Percentiles rank a stretch among this genome's conserved stretches.
These are phyloP conservation scores for Sphagnum contortum DNA, from an alignment of 225 moss, liverwort and hornwort species.

Conservation along the genomic window DNA sequence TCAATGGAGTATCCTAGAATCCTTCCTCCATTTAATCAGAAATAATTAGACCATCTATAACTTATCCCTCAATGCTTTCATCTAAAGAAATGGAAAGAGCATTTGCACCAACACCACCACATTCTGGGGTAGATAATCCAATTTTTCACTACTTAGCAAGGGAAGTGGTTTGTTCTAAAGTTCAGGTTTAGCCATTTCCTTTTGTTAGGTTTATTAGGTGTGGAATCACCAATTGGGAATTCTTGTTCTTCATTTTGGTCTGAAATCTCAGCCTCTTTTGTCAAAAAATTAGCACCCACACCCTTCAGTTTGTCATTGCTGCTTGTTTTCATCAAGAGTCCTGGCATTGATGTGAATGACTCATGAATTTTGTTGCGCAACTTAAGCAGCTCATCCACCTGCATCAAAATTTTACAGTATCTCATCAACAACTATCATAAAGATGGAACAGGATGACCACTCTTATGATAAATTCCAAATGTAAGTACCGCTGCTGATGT, in stretches of 20 bases:
- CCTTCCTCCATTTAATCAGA: too few relatives aligned
- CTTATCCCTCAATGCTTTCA: too few relatives aligned
- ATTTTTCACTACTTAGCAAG: too few relatives aligned
- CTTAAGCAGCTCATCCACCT: slow-evolving; percentile 92
- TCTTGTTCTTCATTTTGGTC: slow-evolving; percentile 50
- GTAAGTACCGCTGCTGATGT: too few relatives aligned
- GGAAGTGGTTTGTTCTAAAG: slow-evolving; percentile 30
- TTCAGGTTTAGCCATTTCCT: slow-evolving; percentile 83
- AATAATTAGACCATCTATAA: too few relatives aligned
- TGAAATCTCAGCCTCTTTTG: slow-evolving; percentile 22
- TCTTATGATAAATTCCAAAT: too few relatives aligned
- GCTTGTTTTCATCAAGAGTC: slow-evolving; percentile 43
- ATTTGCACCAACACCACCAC: too few relatives aligned
- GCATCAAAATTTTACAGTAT: slow-evolving; percentile 3
- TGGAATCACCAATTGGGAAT: slow-evolving; percentile 34
- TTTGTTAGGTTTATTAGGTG: slow-evolving; percentile 60
- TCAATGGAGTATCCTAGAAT: too few relatives aligned
- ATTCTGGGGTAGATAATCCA: too few relatives aligned
- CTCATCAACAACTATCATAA: too few relatives aligned
- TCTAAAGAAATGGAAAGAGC: too few relatives aligned
- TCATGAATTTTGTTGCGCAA: slow-evolving; percentile 77
- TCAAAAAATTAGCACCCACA: slow-evolving; percentile 40
- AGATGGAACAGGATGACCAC: too few relatives aligned
- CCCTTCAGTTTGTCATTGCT: slow-evolving; percentile 55
- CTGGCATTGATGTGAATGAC: slow-evolving; percentile 58